Evolutionary conservation across 2,329 filamentous ascomycete genomes (phyloP).

Genomic region (Truncatella angustata): DNA sequence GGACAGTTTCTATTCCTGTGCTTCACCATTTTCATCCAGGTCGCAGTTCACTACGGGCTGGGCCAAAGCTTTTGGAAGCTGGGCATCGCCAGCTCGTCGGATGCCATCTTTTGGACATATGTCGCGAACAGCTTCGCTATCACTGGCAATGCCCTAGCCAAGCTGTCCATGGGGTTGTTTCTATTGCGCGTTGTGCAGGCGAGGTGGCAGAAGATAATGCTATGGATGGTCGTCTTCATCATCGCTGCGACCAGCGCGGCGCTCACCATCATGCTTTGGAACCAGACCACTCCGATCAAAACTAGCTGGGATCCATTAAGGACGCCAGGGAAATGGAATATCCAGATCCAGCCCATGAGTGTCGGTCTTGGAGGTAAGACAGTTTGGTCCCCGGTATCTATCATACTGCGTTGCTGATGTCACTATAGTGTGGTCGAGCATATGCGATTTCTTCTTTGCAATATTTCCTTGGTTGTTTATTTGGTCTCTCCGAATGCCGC

Average conservation of each 20-base stretch:
- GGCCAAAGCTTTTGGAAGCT: constrained; percentile 32
- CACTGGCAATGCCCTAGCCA: constrained; percentile 36
- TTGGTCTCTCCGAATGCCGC: constrained; percentile 22
- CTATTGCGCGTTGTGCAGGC: constrained; percentile 35
- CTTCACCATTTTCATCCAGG: constrained; percentile 33
- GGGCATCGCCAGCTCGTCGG: constrained; percentile 26
- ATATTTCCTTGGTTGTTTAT: constrained; percentile 28
- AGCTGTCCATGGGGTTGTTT: constrained; percentile 37
- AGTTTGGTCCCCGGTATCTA: not conserved
- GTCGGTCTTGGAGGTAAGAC: constrained; percentile 32
- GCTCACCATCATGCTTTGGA: constrained; percentile 35
- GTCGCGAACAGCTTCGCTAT: constrained; percentile 36
- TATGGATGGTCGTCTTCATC: constrained; percentile 31
- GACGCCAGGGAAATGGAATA: constrained; percentile 32
- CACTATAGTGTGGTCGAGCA: constrained; percentile 33
- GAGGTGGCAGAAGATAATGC: constrained; percentile 29
- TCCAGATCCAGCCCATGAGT: constrained; percentile 34
- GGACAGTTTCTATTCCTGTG: constrained; percentile 29
- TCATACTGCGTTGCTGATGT: not conserved
- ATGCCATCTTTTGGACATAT: constrained; percentile 38
- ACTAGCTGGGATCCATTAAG: constrained; percentile 35
- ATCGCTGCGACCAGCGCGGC: constrained; percentile 30
- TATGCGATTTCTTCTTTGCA: constrained; percentile 26
- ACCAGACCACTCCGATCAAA: constrained; percentile 33
- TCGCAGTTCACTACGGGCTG: constrained; percentile 32